These are phyloP conservation scores for Beta macrorhiza DNA, from an alignment of 179 eudicot species.

Conservation along the genomic window DNA sequence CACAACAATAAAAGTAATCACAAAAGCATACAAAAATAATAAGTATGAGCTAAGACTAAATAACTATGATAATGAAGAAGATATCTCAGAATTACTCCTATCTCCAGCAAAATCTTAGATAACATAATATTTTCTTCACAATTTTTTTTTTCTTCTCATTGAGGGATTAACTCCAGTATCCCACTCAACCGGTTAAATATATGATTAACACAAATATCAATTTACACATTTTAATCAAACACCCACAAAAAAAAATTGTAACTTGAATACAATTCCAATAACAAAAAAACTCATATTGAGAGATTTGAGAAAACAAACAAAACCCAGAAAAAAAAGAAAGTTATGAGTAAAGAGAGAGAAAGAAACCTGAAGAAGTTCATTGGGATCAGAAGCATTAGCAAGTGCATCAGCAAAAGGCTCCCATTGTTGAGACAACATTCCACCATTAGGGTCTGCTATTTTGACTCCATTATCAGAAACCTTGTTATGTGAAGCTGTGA, in stretches of 20 bases:
- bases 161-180: too few relatives aligned
- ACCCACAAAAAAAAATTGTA: background rate
- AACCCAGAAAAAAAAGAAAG: background rate
- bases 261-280: background rate
- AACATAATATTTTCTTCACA: background rate
- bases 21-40: background rate
- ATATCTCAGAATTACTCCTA: background rate
- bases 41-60: background rate
- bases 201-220: background rate
- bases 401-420: slow-evolving; percentile 89
- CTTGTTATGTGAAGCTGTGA: slow-evolving; percentile 90
- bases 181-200: background rate
- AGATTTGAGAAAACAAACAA: background rate
- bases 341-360: background rate
- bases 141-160: too few relatives aligned
- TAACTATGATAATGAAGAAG: background rate
- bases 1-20: background rate
- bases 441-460: slow-evolving; percentile 80
- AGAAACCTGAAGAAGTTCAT: slow-evolving; percentile 53
- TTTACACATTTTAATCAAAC: background rate
- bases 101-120: background rate
- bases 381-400: slow-evolving; percentile 63
- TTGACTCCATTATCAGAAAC: slow-evolving; percentile 91
- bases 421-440: slow-evolving; percentile 82
- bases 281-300: too few relatives aligned